Base-by-base conservation (phyloP, 768 basidiomycete species). In the Erythrobasidium yunnanense region DNA sequence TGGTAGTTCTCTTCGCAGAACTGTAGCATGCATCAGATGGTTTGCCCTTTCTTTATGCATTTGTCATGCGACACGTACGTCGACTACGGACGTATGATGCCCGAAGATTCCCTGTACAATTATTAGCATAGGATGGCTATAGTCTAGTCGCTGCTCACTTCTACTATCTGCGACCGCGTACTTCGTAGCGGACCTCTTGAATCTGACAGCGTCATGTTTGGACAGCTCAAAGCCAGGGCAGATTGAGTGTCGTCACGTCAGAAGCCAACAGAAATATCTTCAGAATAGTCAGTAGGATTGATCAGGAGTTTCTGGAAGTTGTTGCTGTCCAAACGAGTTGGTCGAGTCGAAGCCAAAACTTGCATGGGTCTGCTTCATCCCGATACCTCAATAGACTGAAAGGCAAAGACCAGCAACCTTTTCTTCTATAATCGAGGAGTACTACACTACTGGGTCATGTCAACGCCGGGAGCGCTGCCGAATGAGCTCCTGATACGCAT, bases 1-100 rank as follows among this genome's bases (percentile, higher is more conserved):
- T 23, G 22, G 30, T 63, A 63, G 33, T 63, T 63, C 2, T 63
- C 46, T 51, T 63, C 60, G 60, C 60, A 63, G 60, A 63, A 63
- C 60, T 63, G 60, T 11, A 25, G 20, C 20, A 18, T 18, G 20
- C 8, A 51, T 20, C 13, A 47, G 13, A 63, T 22, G 4, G 11
- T 15, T 11, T 7, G 15, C 27, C 11, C 23, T 35, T 23, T 45
- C 5, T 46, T 18, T 18, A 42, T 18, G 4, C 4, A 17, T 18
- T 33, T 6, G 18, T 7, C 29, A 8, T 29, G 35, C 38, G 6
- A 25, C 2, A 51, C 60, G 7, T 30, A 51, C 60, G 30, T 63
- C 60, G n/a, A 63, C 60, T 4, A 46, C 46, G 2, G 47, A 29
- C 25, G 60, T 63, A 23, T 63, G 60, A 3, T 29, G 25, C 15